Evolutionary conservation across 2,329 filamentous ascomycete genomes (phyloP).

Genomic region (Torrubiella hemipterigena): DNA sequence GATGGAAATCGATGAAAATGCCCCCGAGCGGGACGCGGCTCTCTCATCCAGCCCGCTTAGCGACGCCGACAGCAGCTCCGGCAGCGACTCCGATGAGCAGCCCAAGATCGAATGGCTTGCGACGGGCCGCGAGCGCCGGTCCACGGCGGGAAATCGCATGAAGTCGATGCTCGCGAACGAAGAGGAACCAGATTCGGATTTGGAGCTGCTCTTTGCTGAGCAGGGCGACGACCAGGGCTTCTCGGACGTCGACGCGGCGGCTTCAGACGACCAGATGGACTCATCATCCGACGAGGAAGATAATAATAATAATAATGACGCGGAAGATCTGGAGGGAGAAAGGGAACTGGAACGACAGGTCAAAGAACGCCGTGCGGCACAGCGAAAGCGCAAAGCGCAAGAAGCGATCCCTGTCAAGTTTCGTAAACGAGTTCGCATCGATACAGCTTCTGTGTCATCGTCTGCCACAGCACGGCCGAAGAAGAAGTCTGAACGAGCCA

Average conservation of each 20-base stretch:
- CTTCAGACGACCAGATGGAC: constrained; percentile 73
- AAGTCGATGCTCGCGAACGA: constrained; percentile 65
- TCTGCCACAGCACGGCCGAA: constrained; percentile 33
- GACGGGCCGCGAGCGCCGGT: constrained; percentile 61
- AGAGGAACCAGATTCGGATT: constrained; percentile 55
- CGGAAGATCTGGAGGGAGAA: constrained; percentile 73
- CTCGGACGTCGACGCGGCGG: constrained; percentile 53
- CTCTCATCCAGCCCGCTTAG: constrained; percentile 16
- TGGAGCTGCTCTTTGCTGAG: constrained; percentile 67
- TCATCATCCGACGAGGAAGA: constrained; percentile 78
- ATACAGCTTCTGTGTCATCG: constrained; percentile 27
- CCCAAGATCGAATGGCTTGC: constrained; percentile 54
- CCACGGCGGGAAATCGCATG: constrained; percentile 77
- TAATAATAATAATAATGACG: constrained; percentile 43
- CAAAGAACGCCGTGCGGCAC: constrained; percentile 52
- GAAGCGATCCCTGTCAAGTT: constrained; percentile 60
- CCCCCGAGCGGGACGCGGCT: constrained; percentile 21
- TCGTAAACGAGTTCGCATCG: constrained; percentile 67
- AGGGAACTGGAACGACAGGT: constrained; percentile 71
- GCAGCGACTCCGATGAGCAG: constrained; percentile 14
- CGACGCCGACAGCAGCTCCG: constrained; percentile 15
- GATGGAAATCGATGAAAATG: no score
- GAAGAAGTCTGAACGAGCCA: constrained; percentile 48
- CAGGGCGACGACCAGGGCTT: constrained; percentile 59
- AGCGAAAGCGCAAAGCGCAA: constrained; percentile 69